phyloP scores from a whole-genome alignment of 1,139 yeast species.

The Eremothecium cymbalariae region DNA sequence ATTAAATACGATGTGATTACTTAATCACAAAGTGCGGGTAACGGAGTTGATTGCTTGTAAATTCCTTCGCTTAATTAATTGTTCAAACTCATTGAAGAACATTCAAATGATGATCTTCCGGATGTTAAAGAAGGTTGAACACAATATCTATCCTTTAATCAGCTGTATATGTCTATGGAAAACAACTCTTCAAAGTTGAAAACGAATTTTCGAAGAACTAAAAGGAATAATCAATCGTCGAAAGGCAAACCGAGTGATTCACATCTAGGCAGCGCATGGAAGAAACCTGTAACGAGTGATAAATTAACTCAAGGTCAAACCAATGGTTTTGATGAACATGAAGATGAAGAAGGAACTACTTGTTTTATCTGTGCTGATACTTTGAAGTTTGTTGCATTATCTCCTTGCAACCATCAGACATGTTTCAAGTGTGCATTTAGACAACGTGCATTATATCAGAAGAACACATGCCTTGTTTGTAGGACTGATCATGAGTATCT shows the following conservation, averaged over 20 bases:
- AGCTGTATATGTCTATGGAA: no score
- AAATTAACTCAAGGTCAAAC: not conserved
- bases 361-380: slow-evolving; percentile 84
- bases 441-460: slow-evolving; percentile 71
- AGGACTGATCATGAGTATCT: slow-evolving; percentile 57
- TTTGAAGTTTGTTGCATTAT: slow-evolving; percentile 53
- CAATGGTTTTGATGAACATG: slow-evolving; percentile 17
- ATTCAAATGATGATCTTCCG: no score
- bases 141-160: no score
- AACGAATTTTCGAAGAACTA: no score
- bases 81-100: no score
- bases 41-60: no score
- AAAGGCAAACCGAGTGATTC: not conserved
- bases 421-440: slow-evolving; percentile 81
- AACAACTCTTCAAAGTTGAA: no score
- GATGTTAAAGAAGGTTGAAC: no score
- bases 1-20: no score
- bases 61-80: no score
- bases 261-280: not conserved
- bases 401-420: slow-evolving; percentile 78
- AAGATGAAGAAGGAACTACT: slow-evolving; percentile 35
- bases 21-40: no score
- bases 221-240: no score
- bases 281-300: not conserved
- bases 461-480: slow-evolving; percentile 73